Base-by-base conservation (phyloP, 2,329 filamentous ascomycete species). In the Pseudocercospora ulei region DNA sequence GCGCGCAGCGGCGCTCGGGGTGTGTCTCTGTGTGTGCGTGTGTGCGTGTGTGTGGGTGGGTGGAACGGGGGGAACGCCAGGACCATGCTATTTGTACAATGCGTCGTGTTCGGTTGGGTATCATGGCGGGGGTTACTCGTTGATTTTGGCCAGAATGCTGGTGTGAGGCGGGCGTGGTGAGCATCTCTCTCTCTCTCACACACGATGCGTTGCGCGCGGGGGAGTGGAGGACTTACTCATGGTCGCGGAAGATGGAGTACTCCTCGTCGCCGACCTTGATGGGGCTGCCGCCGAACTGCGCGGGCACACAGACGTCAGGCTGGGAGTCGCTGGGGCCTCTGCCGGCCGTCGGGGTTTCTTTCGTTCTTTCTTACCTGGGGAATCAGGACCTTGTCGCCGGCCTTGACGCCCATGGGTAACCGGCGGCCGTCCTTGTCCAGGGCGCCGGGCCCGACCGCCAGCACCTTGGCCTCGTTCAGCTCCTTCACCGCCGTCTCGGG, bases 131-230 rank as follows among this genome's bases (percentile, higher is more conserved):
- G 36, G 43, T 29, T 83, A 94, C 75, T 96, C 88, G 69, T 85
- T 94, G 76, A 98, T 94, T 81, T 96, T 98, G 65, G 90, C 90
- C 46, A 98, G 78, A 55, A 98, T 84, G 65, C 88, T 95, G n/a
- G n/a, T n/a, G n/a, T n/a, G n/a, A n/a, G n/a, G n/a, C n/a, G 56
- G 14, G 5, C 4, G 1, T 2, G 18, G 42, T 60, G 35, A 59
- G 55, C 36, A 5, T n/a, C n/a, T n/a, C n/a, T n/a, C n/a, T n/a
- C 22, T 25, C 11, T 9, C 1, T 19, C 13, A 2, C 2, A 18
- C 18, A 8, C 4, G n/a, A 13, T 28, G 24, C 4, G 4, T n/a
- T 7, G 12, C 22, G 7, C 16, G 7, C 14, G 26, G 24, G 30
- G 51, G 12, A 20, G 7, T 18, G 7, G 17, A 28, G 24, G 30